Evolutionary conservation across 2,329 filamentous ascomycete species (phyloP), one percentile per base, ranked within the genome.

Genomic region (Cytospora piceae): DNA sequence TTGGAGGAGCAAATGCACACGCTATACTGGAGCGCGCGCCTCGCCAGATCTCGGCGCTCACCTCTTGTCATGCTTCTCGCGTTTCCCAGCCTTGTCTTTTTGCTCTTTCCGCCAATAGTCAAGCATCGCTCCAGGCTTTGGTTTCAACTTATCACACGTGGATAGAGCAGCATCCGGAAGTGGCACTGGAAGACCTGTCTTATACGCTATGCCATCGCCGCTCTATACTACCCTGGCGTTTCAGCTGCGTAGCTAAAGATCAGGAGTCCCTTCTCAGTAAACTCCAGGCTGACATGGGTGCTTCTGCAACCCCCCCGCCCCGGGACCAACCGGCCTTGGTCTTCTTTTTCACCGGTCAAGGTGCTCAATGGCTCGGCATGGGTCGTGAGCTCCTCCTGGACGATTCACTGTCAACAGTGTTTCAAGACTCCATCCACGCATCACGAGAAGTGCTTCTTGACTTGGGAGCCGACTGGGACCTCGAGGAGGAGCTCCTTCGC

Each of bases 121-220:
- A 31, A 20, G 17, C 32, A 3, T 61, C 59, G 22, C 51, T 61
- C 22, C 2, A 7, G 17, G 17, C 22, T 3, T 31, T 61, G 51
- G 22, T 61, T 7, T 3, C 7, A 31, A 8, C 32, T 15, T 27
- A 55, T 14, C 1, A 3, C 34, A 20, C 22, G 8, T 61, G 59
- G 59, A 11, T 55, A 20, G 9, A n/a, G 17, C 12, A 42, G 20
- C 34, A 37, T 11, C 53, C 56, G 5, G 54, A 66, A 3, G 54
- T 39, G 0, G 4, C 32, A 2, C 22, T 71, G 17, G 34, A 8
- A 0, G 58, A 68, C 39, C 65, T 71, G 2, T 69, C 70, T 4
- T 70, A 69, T 39, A 69, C 67, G 9, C 67, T 71, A 9, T 67
- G 55, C 20, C 55, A 66, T n/a, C 58, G 70, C 24, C 70, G 70